Evolutionary conservation across 148 eudicot genomes (phyloP).

Genomic region (Cornus controversa): DNA sequence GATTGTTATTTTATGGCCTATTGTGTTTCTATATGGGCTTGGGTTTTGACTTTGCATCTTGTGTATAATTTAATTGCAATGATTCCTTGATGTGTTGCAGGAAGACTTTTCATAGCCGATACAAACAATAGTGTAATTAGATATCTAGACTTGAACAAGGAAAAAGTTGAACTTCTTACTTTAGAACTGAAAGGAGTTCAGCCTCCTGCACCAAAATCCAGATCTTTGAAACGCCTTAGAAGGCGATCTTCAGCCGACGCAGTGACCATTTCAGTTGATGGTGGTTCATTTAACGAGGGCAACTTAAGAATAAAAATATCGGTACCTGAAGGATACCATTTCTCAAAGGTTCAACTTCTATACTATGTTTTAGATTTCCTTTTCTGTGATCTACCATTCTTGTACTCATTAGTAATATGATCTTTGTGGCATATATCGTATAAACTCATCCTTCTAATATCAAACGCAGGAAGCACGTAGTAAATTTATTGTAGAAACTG

Average conservation of each 20-base stretch:
- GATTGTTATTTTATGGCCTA: not conserved
- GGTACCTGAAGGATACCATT: slow-evolving; percentile 90
- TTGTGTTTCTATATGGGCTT: not conserved
- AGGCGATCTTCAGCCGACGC: slow-evolving; percentile 65
- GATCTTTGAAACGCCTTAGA: slow-evolving; percentile 76
- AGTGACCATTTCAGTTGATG: slow-evolving; percentile 52
- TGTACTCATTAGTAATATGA: not conserved
- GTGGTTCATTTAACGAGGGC: slow-evolving; percentile 69
- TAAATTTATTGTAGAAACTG: slow-evolving; percentile 67
- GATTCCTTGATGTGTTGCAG: slow-evolving; percentile 35
- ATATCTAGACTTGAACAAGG: slow-evolving; percentile 60
- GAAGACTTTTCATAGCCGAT: slow-evolving; percentile 78
- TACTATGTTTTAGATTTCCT: not conserved
- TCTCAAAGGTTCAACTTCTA: slow-evolving; percentile 56
- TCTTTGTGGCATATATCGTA: too few species aligned
- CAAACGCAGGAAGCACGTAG: slow-evolving; percentile 85
- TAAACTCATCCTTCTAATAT: not conserved
- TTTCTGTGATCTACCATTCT: not conserved
- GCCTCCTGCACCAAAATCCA: slow-evolving; percentile 66
- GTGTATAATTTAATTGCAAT: not conserved
- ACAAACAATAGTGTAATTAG: slow-evolving; percentile 88
- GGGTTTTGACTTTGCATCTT: not conserved
- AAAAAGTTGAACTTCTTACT: slow-evolving; percentile 54
- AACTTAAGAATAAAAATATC: slow-evolving; percentile 58
- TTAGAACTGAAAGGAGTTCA: slow-evolving; percentile 85